A percentile compares a stretch with the other conserved stretches of the same genome.
These are phyloP conservation scores for Dioszegia crocea DNA, from an alignment of 768 basidiomycete species.

Conservation along the genomic window DNA sequence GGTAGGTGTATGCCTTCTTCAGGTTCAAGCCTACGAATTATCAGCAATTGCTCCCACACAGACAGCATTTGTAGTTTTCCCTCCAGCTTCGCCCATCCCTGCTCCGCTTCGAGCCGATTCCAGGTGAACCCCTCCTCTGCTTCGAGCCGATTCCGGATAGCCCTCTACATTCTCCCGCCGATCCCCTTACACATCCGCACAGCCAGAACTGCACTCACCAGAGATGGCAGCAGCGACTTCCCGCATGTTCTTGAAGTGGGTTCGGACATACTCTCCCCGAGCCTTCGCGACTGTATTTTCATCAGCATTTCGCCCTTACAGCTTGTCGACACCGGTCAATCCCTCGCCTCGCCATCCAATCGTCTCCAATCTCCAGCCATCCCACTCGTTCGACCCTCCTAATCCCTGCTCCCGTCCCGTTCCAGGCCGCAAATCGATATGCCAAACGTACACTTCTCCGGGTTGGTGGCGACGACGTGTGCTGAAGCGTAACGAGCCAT, in stretches of 20 bases:
- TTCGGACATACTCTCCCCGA: conserved; percentile 94
- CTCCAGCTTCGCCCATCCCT: background rate
- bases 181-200: too few species aligned
- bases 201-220: conserved; percentile 59
- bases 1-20: conserved; percentile 90
- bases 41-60: background rate
- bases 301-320: conserved; percentile 9
- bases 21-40: conserved; percentile 74
- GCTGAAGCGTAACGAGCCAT: conserved; percentile 88
- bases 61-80: background rate
- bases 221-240: conserved; percentile 93
- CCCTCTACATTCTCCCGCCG: background rate
- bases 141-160: too few species aligned
- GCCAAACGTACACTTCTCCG: conserved; percentile 78
- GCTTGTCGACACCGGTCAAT: too few species aligned
- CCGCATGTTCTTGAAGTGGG: conserved; percentile 99
- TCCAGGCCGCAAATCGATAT: background rate
- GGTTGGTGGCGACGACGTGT: conserved; percentile 72
- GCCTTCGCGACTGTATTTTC: conserved; percentile 69
- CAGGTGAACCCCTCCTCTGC: too few species aligned
- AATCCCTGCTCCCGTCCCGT: background rate
- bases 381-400: background rate
- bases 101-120: too few species aligned
- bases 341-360: background rate
- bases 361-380: conserved; percentile 3